phyloP scores from a whole-genome alignment of 257 asterid genomes.

The Sherardia arvensis region DNA sequence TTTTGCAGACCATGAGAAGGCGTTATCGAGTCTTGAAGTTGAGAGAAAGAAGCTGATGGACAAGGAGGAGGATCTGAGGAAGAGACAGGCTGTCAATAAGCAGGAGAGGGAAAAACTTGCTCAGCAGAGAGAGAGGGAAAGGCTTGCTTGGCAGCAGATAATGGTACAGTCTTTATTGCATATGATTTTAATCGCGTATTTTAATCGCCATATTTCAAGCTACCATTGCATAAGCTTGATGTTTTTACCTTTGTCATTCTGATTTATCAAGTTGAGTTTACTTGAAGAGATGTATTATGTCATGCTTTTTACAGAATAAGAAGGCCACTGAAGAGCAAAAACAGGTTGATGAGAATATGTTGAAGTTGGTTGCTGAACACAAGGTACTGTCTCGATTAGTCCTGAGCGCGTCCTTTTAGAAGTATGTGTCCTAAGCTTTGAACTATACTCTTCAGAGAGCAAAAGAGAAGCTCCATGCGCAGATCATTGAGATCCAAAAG shows the following conservation, averaged over 20 bases:
- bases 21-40: conserved; percentile 3
- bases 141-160: conserved; percentile 24
- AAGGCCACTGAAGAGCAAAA: conserved; percentile 58
- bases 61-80: conserved; percentile 28
- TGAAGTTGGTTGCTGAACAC: conserved; percentile 62
- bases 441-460: conserved; percentile 31
- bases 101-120: conserved; percentile 10
- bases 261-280: not conserved
- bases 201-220: no score
- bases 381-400: conserved; percentile 52
- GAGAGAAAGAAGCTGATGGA: conserved; percentile 7
- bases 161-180: no score
- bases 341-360: conserved; percentile 43
- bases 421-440: not conserved
- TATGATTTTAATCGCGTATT: no score
- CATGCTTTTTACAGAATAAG: conserved; percentile 43
- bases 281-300: not conserved
- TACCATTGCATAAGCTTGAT: no score
- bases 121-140: not conserved
- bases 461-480: conserved; percentile 46
- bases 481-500: conserved; percentile 49
- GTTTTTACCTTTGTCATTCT: not conserved
- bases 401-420: not conserved
- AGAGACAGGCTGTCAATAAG: conserved; percentile 37
- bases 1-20: conserved; percentile 12